Evolutionary conservation across 2,329 filamentous ascomycete species (phyloP), one percentile per base, ranked within the genome.

Genomic region (Myriosclerotinia curreyana): DNA sequence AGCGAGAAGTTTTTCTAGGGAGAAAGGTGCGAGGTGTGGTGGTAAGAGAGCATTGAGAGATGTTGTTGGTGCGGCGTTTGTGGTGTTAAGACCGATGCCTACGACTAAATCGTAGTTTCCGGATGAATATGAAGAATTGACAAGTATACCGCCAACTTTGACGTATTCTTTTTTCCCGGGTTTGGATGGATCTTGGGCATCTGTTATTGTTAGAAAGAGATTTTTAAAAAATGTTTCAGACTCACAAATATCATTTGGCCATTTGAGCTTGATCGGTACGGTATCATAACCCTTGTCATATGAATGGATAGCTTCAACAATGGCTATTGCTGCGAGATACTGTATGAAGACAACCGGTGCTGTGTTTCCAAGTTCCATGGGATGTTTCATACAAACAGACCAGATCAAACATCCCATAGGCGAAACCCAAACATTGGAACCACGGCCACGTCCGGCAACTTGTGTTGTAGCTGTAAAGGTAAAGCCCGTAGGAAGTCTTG

Each of bases 241-340:
- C 82, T 75, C 76, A 87, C 86, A 94, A 62, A 99, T 91, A 74
- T 99, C 95, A 72, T 99, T 99, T 14, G 95, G 95, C 95, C 95
- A 99, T 76, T 99, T 99, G 40, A 99, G 78, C 74, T 90, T 92
- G 49, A 99, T 82, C 0, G 91, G 90, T 5, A 98, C 76, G 0
- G 85, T 80, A 7, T 85, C 81, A 75, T 96, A 98, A 9, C 88
- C 91, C 2, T 77, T 77, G 56, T 88, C 92, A 73, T 98, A 98
- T 34, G 81, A 83, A 68, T 90, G 88, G 67, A 98, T 87, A 0
- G 91, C 94, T 67, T 91, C 85, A 3, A 96, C 89, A 50, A 94
- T 89, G 49, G 95, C 93, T 53, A 99, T 85, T 0, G 92, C 93
- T 0, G 92, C 87, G 17, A 99, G 83, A 74, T 99, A 99, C 76